Conservation (phyloP, 148 eudicot species). For the Spergularia marina region DNA sequence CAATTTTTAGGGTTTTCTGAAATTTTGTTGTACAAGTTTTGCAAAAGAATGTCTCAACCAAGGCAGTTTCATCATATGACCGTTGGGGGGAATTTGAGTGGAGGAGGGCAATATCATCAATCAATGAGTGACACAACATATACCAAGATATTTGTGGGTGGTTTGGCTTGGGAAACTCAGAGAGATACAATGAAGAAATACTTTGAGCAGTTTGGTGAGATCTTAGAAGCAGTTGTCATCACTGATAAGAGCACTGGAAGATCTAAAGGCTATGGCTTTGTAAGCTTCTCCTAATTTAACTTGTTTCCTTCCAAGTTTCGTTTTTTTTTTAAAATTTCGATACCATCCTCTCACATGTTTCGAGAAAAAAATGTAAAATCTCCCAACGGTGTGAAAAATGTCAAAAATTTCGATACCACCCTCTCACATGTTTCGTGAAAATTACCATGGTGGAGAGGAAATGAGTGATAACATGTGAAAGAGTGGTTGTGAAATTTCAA, state of each 20-base stretch:
- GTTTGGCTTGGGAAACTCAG: slow-evolving; percentile 52
- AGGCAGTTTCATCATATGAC: slow-evolving; percentile 23
- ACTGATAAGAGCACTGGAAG: slow-evolving; percentile 44
- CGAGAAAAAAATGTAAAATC: too few species aligned
- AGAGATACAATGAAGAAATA: slow-evolving; percentile 45
- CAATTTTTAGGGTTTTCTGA: not conserved
- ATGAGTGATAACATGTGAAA: too few species aligned
- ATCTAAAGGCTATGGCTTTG: slow-evolving; percentile 54
- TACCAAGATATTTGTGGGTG: slow-evolving; percentile 47
- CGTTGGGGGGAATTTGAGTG: slow-evolving; percentile 21
- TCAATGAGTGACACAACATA: slow-evolving; percentile 34
- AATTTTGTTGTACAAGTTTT: not conserved
- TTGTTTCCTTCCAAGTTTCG: not conserved
- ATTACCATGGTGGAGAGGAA: too few species aligned
- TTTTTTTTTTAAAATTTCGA: not conserved
- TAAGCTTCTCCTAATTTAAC: slow-evolving; percentile 7
- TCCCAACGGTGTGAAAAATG: too few species aligned
- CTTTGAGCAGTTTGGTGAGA: slow-evolving; percentile 51
- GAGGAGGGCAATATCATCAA: not conserved
- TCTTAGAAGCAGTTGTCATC: slow-evolving; percentile 49
- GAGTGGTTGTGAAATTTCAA: too few species aligned
- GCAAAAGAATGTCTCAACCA: slow-evolving; percentile 27
- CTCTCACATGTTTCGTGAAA: too few species aligned
- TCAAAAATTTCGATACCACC: too few species aligned
- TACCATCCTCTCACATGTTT: too few species aligned